A percentile compares a stretch with the other conserved stretches of the same genome.
phyloP scores from a whole-genome alignment of 345 rosid species.

The Murraya koenigii region DNA sequence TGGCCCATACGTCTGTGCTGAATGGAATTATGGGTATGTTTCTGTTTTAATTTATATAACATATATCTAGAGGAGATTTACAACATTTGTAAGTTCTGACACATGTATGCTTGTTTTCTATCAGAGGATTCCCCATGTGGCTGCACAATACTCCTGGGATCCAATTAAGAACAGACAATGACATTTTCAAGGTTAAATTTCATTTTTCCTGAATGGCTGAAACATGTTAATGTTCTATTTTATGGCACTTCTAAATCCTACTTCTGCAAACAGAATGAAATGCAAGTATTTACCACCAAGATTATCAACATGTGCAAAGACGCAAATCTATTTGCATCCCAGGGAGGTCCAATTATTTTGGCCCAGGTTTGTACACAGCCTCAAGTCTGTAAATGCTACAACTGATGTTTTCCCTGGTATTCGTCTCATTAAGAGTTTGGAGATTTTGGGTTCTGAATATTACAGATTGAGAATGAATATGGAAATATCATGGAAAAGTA shows the following conservation, averaged over 20 bases:
- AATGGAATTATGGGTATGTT: constrained; percentile 60
- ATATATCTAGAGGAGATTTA: background rate
- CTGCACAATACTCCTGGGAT: constrained; percentile 27
- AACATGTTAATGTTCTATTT: background rate
- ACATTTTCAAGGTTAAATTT: constrained; percentile 23
- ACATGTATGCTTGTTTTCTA: background rate
- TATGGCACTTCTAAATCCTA: background rate
- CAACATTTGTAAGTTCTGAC: background rate
- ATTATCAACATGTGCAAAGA: constrained; percentile 45
- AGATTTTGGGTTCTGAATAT: background rate
- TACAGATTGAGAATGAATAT: constrained; percentile 33
- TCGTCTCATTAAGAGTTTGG: too few relatives aligned
- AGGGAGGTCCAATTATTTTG: constrained; percentile 61
- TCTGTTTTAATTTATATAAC: background rate
- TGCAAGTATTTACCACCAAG: constrained; percentile 28
- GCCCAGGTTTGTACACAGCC: constrained; percentile 38
- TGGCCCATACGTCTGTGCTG: constrained; percentile 56
- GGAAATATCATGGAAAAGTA: constrained; percentile 18
- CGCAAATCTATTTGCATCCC: constrained; percentile 57
- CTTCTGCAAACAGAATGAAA: constrained; percentile 18
- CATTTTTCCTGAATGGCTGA: background rate
- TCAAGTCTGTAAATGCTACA: too few relatives aligned
- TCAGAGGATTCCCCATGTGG: constrained; percentile 33
- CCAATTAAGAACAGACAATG: constrained; percentile 21
- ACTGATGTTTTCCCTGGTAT: too few relatives aligned